Evolutionary conservation across 1,284 basidiomycete genomes (phyloP).

Genomic region (Apiotrichum siamense): DNA sequence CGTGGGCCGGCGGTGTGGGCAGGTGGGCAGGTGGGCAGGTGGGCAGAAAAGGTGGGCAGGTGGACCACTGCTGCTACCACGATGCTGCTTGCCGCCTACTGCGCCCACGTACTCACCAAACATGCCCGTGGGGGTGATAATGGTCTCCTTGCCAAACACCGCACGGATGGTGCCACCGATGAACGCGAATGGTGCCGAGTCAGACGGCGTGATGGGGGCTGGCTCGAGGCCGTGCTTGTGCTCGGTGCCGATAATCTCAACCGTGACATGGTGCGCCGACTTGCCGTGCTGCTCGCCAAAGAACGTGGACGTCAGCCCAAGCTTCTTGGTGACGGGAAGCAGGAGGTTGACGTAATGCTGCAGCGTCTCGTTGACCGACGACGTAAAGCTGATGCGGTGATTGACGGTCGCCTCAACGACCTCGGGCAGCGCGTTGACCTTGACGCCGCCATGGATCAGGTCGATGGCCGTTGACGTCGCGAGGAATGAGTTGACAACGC

Average conservation of each 20-base stretch:
- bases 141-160: constrained; percentile 45
- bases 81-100: no score
- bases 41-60: no score
- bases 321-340: constrained; percentile 40
- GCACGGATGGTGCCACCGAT: constrained; percentile 46
- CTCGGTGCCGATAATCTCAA: constrained; percentile 13
- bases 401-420: constrained; percentile 45
- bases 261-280: constrained; percentile 8
- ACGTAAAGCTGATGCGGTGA: constrained; percentile 50
- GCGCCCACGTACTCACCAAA: constrained; percentile 7
- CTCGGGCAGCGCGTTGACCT: constrained; percentile 48
- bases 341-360: constrained; percentile 45
- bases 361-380: constrained; percentile 46
- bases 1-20: no score
- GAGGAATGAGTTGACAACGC: constrained; percentile 40
- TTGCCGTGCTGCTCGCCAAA: constrained; percentile 21
- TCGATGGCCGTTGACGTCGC: constrained; percentile 45
- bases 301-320: constrained; percentile 42
- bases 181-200: constrained; percentile 44
- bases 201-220: constrained; percentile 48
- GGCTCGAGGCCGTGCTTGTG: constrained; percentile 43
- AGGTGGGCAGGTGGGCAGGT: no score
- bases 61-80: no score
- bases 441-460: constrained; percentile 45
- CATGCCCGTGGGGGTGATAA: constrained; percentile 52